Evolutionary conservation across 2,329 filamentous ascomycete species (phyloP).

Genomic region (Penicillium sp.): DNA sequence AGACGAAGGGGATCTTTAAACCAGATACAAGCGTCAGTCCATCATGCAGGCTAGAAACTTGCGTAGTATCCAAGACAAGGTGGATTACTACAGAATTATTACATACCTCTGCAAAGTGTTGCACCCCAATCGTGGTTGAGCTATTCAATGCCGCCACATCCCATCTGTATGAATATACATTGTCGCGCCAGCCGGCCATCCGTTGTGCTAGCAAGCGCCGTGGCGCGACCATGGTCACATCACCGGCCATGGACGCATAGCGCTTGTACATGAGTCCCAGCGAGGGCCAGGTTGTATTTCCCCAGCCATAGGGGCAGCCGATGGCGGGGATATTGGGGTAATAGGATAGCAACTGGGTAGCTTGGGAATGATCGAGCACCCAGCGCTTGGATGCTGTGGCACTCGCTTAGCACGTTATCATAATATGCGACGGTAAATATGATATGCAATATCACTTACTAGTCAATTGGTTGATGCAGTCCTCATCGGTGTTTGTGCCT

Average conservation of each 20-base stretch:
- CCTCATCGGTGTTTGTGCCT: conserved; percentile 54
- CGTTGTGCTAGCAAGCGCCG: conserved; percentile 30
- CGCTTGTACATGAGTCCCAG: conserved; percentile 33
- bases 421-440: background rate
- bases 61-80: background rate
- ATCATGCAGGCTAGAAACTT: background rate
- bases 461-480: conserved; percentile 46
- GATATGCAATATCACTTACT: conserved; percentile 12
- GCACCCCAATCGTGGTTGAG: conserved; percentile 29
- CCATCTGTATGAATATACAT: conserved; percentile 33
- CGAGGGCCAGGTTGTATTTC: conserved; percentile 31
- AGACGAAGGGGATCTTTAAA: conserved; percentile 34
- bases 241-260: conserved; percentile 33
- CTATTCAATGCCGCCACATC: conserved; percentile 32
- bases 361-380: conserved; percentile 28
- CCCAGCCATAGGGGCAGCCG: conserved; percentile 49
- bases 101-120: conserved; percentile 34
- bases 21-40: background rate
- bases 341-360: conserved; percentile 45
- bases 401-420: conserved; percentile 12
- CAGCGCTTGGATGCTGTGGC: conserved; percentile 30
- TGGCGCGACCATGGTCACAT: conserved; percentile 31
- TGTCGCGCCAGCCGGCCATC: conserved; percentile 22
- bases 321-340: conserved; percentile 54
- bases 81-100: background rate